Conservation (phyloP, 306 rosid genomes). For the Dalbergia cultrata region DNA sequence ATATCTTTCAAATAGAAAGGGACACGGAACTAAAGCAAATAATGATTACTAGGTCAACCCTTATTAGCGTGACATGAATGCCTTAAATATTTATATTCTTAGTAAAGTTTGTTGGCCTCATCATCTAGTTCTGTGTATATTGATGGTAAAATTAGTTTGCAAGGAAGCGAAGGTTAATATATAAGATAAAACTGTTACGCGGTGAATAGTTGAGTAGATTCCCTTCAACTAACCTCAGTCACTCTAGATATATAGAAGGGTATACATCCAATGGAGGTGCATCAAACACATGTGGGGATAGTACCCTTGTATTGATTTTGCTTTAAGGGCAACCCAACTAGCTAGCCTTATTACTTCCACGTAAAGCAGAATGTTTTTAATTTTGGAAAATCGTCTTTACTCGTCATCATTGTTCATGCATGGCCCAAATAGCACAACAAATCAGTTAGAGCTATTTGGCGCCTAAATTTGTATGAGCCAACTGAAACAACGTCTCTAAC, state of each 20-base stretch:
- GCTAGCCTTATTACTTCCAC: slow-evolving; percentile 66
- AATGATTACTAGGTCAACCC: neutral
- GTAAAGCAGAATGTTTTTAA: slow-evolving; percentile 60
- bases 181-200: neutral
- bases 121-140: neutral
- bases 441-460: slow-evolving; percentile 55
- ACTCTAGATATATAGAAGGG: slow-evolving; percentile 12
- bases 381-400: neutral
- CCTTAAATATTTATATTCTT: neutral
- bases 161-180: neutral
- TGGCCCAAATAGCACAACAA: slow-evolving; percentile 40
- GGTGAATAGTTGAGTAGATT: slow-evolving; percentile 9
- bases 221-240: slow-evolving; percentile 13
- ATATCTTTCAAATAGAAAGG: neutral
- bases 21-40: neutral
- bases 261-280: slow-evolving; percentile 49
- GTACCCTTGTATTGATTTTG: slow-evolving; percentile 60
- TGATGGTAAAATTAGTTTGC: neutral
- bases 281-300: slow-evolving; percentile 47
- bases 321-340: slow-evolving; percentile 79
- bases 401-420: slow-evolving; percentile 29
- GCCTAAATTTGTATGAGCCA: slow-evolving; percentile 58
- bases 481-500: slow-evolving; percentile 59
- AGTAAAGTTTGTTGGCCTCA: neutral
- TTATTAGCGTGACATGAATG: neutral